Base-by-base conservation (phyloP, 106 monocot genomes). In the Dioscorea dumetorum region DNA sequence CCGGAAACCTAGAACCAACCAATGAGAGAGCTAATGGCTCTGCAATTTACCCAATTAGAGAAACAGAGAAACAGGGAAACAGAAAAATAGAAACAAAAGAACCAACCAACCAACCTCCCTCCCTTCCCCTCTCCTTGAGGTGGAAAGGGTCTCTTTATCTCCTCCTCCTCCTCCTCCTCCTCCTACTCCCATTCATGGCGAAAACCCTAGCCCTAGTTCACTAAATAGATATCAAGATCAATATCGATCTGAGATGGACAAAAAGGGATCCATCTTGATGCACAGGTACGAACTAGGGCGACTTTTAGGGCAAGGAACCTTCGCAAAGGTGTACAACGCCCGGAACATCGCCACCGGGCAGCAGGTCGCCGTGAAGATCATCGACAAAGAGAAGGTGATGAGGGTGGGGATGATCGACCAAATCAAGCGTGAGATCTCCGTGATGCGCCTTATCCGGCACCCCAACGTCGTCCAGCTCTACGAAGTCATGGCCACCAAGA, bases 401-500 rank as follows among this genome's bases (percentile, higher is more conserved):
- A 61, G 71, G 11, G 80, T 83, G 2, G 83, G 87, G 15, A 87
- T 87, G 83, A 83, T 83, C 9, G 79, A 87, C 21, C 83, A 87
- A 67, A 87, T 87, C 73, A 87, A 87, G 65, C 66, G 87, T 0
- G 87, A 87, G 67, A 87, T 87, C 62, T 80, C 87, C 0, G 71
- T 87, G 51, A 87, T 87, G 87, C 80, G 83, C 24, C 74, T 83
- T 4, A 83, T 87, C 2, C 83, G 75, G 53, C 87, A 87, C 33
- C 87, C 87, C 31, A 83, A 87, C 48, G 57, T 87, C 12, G 80
- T 87, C n/a, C 77, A 83, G 75, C 83, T 88, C 33, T 70, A 88
- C 14, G 88, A 88, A 73, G 84, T 88, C 65, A 88, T 88, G 88
- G 87, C 87, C n/a, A 87, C 72, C 78, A 88, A 88, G 73, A 83